Conservation (phyloP, 1,139 yeast genomes). For the Yamadazyma buinensis region DNA sequence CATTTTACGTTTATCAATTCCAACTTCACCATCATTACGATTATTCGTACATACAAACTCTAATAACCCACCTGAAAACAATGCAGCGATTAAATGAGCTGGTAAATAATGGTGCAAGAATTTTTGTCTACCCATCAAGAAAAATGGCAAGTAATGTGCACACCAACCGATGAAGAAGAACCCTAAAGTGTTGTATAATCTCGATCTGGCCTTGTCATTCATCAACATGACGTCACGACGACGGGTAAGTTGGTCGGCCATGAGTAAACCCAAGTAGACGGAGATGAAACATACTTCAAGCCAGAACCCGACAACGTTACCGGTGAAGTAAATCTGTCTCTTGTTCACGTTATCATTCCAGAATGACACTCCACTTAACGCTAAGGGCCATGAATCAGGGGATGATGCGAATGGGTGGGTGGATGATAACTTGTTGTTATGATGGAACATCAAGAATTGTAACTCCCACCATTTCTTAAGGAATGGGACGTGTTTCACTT, state of each 20-base stretch:
- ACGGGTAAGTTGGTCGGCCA: conserved; percentile 74
- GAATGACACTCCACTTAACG: conserved; percentile 89
- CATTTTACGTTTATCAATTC: conserved; percentile 25
- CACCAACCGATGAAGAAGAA: conserved; percentile 87
- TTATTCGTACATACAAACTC: conserved; percentile 76
- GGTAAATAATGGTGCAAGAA: conserved; percentile 95
- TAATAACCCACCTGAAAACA: conserved; percentile 75
- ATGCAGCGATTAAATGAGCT: conserved; percentile 87
- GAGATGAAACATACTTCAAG: conserved; percentile 68
- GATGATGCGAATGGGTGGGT: conserved; percentile 96
- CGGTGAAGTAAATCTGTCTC: conserved; percentile 83
- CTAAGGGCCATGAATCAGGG: conserved; percentile 93
- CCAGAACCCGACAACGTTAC: conserved; percentile 94
- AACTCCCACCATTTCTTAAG: conserved; percentile 85
- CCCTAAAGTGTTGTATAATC: conserved; percentile 76
- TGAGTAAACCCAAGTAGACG: conserved; percentile 54
- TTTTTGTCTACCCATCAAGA: conserved; percentile 87
- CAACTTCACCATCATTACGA: conserved; percentile 15
- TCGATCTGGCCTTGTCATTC: conserved; percentile 61
- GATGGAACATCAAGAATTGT: conserved; percentile 85
- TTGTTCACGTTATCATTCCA: conserved; percentile 73
- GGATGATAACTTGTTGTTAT: conserved; percentile 79
- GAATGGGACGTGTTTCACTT: conserved; percentile 61
- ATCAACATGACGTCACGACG: conserved; percentile 66
- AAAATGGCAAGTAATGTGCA: conserved; percentile 87